Base-by-base conservation (phyloP, 2,329 filamentous ascomycete species). In the Tolypocladium nubicola region DNA sequence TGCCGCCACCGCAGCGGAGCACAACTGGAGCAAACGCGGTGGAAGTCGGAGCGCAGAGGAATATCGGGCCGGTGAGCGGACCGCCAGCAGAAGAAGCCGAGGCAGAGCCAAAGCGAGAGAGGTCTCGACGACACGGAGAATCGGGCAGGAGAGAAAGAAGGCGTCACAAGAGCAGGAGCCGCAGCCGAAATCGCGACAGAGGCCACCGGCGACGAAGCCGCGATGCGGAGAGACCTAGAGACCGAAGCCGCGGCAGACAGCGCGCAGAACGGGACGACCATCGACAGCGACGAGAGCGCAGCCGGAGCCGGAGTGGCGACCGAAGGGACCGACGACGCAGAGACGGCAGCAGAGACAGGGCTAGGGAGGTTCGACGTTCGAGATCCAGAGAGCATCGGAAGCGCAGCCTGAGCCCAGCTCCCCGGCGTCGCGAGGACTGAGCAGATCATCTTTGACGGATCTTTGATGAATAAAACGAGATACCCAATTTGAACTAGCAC, bases 1-100 rank as follows among this genome's bases (percentile, higher is more conserved):
- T 97, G 37, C 90, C 90, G 0, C 79, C 88, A 1, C 82, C 86
- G 1, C 74, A 79, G 8, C 78, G 83, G 55, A 80, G 83, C 53
- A 75, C 76, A 0, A 81, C 80, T 1, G 82, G 79, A 4, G 79
- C 81, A 3, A 95, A 94, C 69, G 82, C 88, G 0, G 71, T 96
- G 13, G 86, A 84, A 45, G 80, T 87, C 35, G 80, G 75, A 5
- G 65, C 63, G 1, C 70, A 71, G 56, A 70, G 74, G 58, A 65
- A 71, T 8, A 62, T 73, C 13, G 71, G 67, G 0, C 66, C 70
- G 0, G 64, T 63, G 50, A 58, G 62, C 56, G 43, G 62, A 14
- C 57, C 66, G 61, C 65, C 63, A 3, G 54, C 57, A 49, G 64
- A 62, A 57, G 61, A 61, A 45, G 66, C 70, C 13, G 55, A 55